These are phyloP conservation scores for Cymbopogon citratus DNA, from an alignment of 176 grass and related monocot genomes.

Conservation along the genomic window DNA sequence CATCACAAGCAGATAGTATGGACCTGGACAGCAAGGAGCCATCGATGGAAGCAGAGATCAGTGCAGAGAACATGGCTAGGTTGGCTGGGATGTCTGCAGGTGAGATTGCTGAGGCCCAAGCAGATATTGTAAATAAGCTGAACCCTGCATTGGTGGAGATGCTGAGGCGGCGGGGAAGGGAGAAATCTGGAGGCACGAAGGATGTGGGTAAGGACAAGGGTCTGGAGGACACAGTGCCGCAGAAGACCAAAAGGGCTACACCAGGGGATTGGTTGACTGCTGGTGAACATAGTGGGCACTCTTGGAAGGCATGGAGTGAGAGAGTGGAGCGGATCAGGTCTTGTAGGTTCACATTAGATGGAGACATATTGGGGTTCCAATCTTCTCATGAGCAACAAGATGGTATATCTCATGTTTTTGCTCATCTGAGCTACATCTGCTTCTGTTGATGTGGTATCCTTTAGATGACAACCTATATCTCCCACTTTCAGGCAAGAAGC, in stretches of 20 bases:
- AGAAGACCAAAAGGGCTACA: conserved; percentile 21
- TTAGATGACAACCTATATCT: conserved; percentile 19
- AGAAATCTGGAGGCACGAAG: conserved; percentile 35
- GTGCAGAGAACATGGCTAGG: conserved; percentile 59
- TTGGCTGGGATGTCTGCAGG: conserved; percentile 71
- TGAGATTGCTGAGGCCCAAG: conserved; percentile 76
- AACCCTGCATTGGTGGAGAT: conserved; percentile 62
- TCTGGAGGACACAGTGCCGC: background rate
- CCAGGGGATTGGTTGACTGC: conserved; percentile 35
- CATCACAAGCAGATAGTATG: conserved; percentile 20
- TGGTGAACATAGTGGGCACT: conserved; percentile 36
- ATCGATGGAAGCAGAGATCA: conserved; percentile 58
- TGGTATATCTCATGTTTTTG: conserved; percentile 44
- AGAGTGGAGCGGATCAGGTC: conserved; percentile 74
- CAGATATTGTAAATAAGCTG: conserved; percentile 80
- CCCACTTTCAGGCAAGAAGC: conserved; percentile 44
- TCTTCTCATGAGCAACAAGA: conserved; percentile 38
- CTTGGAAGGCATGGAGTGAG: conserved; percentile 79
- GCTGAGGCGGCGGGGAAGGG: conserved; percentile 51
- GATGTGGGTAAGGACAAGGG: conserved; percentile 16
- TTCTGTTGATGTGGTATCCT: conserved; percentile 24
- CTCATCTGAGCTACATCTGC: conserved; percentile 9
- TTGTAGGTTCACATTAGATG: conserved; percentile 79
- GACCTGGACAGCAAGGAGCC: conserved; percentile 13
- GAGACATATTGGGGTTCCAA: conserved; percentile 57